These are phyloP conservation scores for Metschnikowia gruessii DNA, from an alignment of 805 yeast genomes.

Conservation along the genomic window DNA sequence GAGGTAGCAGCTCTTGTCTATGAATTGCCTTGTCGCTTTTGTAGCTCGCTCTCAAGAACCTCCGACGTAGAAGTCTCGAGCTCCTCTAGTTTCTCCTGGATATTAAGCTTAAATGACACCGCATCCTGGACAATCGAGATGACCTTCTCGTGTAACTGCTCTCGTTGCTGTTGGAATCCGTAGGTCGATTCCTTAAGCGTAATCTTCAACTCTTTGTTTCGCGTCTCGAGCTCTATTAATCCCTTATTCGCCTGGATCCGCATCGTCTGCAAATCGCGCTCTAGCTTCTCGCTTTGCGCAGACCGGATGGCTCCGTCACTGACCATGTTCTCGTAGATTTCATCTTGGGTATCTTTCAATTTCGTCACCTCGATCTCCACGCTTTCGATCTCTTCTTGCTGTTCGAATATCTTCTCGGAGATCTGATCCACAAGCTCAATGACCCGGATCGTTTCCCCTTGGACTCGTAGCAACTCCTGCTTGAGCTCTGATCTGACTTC, in stretches of 20 bases:
- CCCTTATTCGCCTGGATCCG: slow-evolving; percentile 49
- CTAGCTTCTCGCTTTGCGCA: slow-evolving; percentile 64
- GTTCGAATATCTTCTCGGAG: slow-evolving; percentile 53
- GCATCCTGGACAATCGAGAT: slow-evolving; percentile 57
- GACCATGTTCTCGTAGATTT: slow-evolving; percentile 51
- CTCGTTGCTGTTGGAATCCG: slow-evolving; percentile 46
- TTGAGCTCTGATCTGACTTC: slow-evolving; percentile 36
- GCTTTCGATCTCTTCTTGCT: slow-evolving; percentile 53
- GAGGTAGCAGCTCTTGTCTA: too few species aligned
- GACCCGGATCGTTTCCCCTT: slow-evolving; percentile 55
- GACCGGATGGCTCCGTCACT: slow-evolving; percentile 51
- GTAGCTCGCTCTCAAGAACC: slow-evolving; percentile 28
- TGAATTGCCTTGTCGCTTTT: neutral
- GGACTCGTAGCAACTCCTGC: slow-evolving; percentile 44
- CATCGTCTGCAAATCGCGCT: slow-evolving; percentile 52
- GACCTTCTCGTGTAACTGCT: slow-evolving; percentile 50
- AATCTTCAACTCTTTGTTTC: slow-evolving; percentile 49
- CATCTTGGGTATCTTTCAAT: slow-evolving; percentile 52
- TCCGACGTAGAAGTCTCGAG: slow-evolving; percentile 47
- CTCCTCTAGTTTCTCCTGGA: slow-evolving; percentile 63
- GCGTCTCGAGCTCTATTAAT: slow-evolving; percentile 44
- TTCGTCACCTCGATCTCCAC: slow-evolving; percentile 55
- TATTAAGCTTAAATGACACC: slow-evolving; percentile 61
- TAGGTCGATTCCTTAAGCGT: slow-evolving; percentile 50
- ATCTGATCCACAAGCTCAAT: slow-evolving; percentile 60